A percentile compares a stretch with the other conserved stretches of the same genome.
These are phyloP conservation scores for Ilex paraguariensis DNA, from an alignment of 305 asterid genomes.

Conservation along the genomic window DNA sequence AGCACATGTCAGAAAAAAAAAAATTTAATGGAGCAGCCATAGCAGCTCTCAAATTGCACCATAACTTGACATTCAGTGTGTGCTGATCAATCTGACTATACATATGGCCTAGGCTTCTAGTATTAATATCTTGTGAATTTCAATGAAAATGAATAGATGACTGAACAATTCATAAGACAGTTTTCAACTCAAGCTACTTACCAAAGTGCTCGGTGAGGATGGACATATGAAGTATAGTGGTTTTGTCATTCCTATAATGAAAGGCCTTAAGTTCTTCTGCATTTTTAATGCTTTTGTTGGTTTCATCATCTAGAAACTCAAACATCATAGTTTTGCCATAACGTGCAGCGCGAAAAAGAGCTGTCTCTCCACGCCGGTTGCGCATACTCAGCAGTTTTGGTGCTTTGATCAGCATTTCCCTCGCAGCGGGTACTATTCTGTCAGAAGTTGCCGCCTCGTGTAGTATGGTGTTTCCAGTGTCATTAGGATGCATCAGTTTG, in stretches of 20 bases:
- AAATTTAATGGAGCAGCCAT: neutral
- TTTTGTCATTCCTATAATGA: neutral
- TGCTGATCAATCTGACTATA: no score
- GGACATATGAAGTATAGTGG: constrained; percentile 14
- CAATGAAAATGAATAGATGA: no score
- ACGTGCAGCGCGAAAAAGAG: constrained; percentile 14
- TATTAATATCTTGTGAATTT: no score
- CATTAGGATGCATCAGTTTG: constrained; percentile 4
- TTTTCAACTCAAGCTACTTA: neutral
- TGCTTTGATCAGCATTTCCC: constrained; percentile 3
- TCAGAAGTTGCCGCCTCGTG: constrained; percentile 12
- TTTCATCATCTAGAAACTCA: constrained; percentile 11
- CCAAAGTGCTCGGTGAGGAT: constrained; percentile 16
- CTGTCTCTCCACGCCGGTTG: constrained; percentile 10
- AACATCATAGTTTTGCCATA: constrained; percentile 12
- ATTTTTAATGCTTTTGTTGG: neutral
- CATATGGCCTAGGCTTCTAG: neutral
- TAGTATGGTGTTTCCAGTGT: constrained; percentile 5
- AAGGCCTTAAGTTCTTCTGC: neutral
- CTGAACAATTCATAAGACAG: no score
- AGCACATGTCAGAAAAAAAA: neutral
- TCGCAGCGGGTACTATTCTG: constrained; percentile 9
- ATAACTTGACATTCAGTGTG: no score
- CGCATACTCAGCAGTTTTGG: constrained; percentile 4
- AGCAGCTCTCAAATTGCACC: no score